Percentiles rank a stretch among this genome's conserved stretches.
Conservation (phyloP, 805 yeast genomes). For the Brettanomyces bruxellensis region DNA sequence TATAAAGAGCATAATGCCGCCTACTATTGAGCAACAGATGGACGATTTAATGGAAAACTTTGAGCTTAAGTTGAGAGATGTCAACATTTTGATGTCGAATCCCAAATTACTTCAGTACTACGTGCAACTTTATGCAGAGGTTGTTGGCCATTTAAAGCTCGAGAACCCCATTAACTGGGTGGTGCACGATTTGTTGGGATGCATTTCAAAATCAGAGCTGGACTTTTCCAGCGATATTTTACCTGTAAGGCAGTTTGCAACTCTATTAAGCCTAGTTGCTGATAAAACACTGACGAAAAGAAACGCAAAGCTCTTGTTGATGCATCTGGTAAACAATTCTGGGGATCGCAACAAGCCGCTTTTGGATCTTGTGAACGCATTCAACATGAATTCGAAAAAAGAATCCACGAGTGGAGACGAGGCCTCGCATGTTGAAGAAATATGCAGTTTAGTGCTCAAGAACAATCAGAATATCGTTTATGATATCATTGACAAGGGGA, state of each 20-base stretch:
- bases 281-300: constrained; percentile 45
- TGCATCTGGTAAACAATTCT: constrained; percentile 48
- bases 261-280: constrained; percentile 44
- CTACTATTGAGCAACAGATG: constrained; percentile 53
- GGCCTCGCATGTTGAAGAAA: constrained; percentile 21
- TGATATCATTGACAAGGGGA: constrained; percentile 49
- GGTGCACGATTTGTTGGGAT: constrained; percentile 71
- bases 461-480: constrained; percentile 46
- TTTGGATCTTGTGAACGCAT: constrained; percentile 40
- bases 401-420: constrained; percentile 24
- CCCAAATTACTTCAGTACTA: constrained; percentile 45
- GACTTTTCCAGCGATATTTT: constrained; percentile 24
- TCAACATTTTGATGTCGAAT: constrained; percentile 53
- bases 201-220: constrained; percentile 42
- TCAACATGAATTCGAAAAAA: constrained; percentile 35
- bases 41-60: constrained; percentile 34
- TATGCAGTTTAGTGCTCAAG: constrained; percentile 28
- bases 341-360: constrained; percentile 29
- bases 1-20: constrained; percentile 34
- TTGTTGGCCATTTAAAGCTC: constrained; percentile 28
- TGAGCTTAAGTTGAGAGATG: constrained; percentile 60
- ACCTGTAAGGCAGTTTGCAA: constrained; percentile 38
- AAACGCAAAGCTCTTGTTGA: constrained; percentile 57
- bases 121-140: constrained; percentile 28
- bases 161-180: constrained; percentile 57